These are phyloP conservation scores for Zanthoxylum bungeanum DNA, from an alignment of 345 rosid genomes.

Conservation along the genomic window DNA sequence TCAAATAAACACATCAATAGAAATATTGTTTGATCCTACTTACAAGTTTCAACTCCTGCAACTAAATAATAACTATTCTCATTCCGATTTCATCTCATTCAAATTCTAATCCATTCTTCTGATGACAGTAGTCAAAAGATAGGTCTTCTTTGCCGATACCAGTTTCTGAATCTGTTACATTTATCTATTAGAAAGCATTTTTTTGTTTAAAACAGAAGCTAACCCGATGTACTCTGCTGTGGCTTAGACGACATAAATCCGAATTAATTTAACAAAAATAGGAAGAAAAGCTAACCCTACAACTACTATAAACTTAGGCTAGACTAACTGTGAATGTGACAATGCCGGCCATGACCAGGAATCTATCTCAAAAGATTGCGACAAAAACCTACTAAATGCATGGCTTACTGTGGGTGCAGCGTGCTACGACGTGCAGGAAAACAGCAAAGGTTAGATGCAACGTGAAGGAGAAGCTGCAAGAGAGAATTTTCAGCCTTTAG, in stretches of 20 bases:
- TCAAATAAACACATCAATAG: too few species aligned
- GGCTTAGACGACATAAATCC: slow-evolving; percentile 19
- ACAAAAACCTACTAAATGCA: slow-evolving; percentile 17
- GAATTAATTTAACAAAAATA: slow-evolving; percentile 18
- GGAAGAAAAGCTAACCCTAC: slow-evolving; percentile 24
- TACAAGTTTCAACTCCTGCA: too few species aligned
- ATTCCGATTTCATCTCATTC: too few species aligned
- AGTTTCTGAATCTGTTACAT: slow-evolving; percentile 19
- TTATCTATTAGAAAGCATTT: slow-evolving; percentile 17
- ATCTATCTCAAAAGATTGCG: not conserved
- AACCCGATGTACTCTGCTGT: slow-evolving; percentile 27
- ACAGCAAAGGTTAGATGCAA: not conserved
- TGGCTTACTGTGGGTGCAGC: slow-evolving; percentile 17
- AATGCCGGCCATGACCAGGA: slow-evolving; percentile 12
- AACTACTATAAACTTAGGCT: slow-evolving; percentile 29
- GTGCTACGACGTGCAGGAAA: too few species aligned
- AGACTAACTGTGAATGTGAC: slow-evolving; percentile 21
- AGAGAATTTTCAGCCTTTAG: slow-evolving; percentile 1
- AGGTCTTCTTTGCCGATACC: not conserved
- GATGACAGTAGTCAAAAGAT: not conserved
- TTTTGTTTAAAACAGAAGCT: slow-evolving; percentile 26
- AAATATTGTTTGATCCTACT: too few species aligned
- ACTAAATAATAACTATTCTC: too few species aligned
- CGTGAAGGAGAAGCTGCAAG: not conserved
- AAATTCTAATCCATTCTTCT: too few species aligned